Base-by-base conservation (phyloP, 495 filamentous ascomycete species). In the Penicillium waksmanii region DNA sequence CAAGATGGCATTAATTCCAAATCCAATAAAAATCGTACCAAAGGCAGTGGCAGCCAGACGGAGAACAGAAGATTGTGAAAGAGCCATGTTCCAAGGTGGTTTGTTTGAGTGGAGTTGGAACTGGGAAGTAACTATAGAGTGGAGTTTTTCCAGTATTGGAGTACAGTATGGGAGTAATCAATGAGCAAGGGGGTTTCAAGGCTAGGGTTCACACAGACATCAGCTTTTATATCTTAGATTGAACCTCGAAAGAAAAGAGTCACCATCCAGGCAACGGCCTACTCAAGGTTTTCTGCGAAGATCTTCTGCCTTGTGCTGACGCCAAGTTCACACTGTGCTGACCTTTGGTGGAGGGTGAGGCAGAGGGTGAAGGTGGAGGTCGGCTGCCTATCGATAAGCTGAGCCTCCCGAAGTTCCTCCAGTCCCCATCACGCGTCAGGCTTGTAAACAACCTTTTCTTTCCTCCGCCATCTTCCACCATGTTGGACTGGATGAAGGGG, bases 401-500 rank as follows among this genome's bases (percentile, higher is more conserved):
- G 19, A 44, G 17, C 15, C 17, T 9, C 60, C 36, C 59, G 38
- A 56, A 31, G 48, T 60, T 47, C 44, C 64, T 44, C 25, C 55
- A 33, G 48, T 57, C 35, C 38, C 64, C 50, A 33, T 50, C 57
- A 58, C 66, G 66, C 58, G 57, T 57, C 58, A 3, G 6, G 1
- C 9, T 21, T 53, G 55, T 63, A 68, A 68, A 68, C 66, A 25
- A 23, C 33, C 53, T 38, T 51, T 55, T 33, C 52, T 38, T 47
- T 55, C 21, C 23, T 33, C 31, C 51, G 5, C 34, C 34, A 42
- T 31, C 23, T 46, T 19, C 52, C 34, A 55, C 56, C 64, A 85
- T 85, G 83, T 73, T 85, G 65, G 80, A 82, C 67, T 85, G 83
- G 68, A 71, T 71, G 58, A 69, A 65, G 80, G 79, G 80, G 71